Evolutionary conservation across 2,329 filamentous ascomycete species (phyloP).

Genomic region (Calycina herbarum): DNA sequence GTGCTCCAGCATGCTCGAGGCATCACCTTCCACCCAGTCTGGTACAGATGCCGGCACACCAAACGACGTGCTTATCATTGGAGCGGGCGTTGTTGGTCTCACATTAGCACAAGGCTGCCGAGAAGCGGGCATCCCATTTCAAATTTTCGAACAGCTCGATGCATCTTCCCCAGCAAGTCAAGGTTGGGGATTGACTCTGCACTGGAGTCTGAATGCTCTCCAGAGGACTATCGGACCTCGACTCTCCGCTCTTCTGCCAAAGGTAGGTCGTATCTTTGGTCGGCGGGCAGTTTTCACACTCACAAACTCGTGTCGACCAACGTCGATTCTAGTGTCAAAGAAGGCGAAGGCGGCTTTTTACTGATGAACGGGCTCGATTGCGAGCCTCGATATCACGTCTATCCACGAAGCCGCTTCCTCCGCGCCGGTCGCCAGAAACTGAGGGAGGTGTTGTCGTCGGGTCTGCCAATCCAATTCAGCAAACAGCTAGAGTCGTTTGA

Average conservation of each 20-base stretch:
- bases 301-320: slow-evolving; percentile 33
- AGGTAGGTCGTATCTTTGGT: slow-evolving; percentile 18
- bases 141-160: slow-evolving; percentile 43
- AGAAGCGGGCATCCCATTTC: slow-evolving; percentile 40
- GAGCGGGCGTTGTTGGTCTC: slow-evolving; percentile 38
- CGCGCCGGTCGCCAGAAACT: slow-evolving; percentile 40
- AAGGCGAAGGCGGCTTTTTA: slow-evolving; percentile 40
- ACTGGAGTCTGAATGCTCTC: slow-evolving; percentile 52
- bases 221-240: slow-evolving; percentile 30
- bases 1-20: too few relatives aligned
- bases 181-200: slow-evolving; percentile 61
- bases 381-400: slow-evolving; percentile 42
- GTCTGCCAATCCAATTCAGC: slow-evolving; percentile 47
- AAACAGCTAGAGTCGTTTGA: slow-evolving; percentile 46
- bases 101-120: slow-evolving; percentile 36
- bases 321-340: slow-evolving; percentile 39
- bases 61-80: slow-evolving; percentile 28
- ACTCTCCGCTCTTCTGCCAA: slow-evolving; percentile 24
- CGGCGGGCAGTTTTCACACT: slow-evolving; percentile 27
- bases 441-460: slow-evolving; percentile 17
- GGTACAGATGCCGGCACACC: too few relatives aligned
- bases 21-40: too few relatives aligned
- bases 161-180: slow-evolving; percentile 38
- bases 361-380: slow-evolving; percentile 44
- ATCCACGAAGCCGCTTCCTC: slow-evolving; percentile 38